Conservation (phyloP, 208 protist species). For the Crithidia mellificae region DNA sequence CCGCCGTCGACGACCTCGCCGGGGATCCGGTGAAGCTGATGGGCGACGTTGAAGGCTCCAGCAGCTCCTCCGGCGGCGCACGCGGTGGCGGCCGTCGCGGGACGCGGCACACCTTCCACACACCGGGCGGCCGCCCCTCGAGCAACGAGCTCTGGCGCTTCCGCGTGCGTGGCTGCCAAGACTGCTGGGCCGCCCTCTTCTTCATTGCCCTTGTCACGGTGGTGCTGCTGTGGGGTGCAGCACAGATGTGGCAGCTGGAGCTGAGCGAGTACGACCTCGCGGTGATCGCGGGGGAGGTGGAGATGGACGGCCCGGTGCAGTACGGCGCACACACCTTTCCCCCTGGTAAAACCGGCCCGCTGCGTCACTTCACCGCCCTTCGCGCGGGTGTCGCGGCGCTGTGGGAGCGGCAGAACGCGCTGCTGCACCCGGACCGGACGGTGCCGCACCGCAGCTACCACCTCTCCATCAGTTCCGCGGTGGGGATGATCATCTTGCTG, state of each 20-base stretch:
- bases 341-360: not conserved
- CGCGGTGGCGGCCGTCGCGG: not conserved
- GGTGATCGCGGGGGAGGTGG: slow-evolving; percentile 24
- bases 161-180: slow-evolving; percentile 53
- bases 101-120: slow-evolving; percentile 25
- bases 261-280: slow-evolving; percentile 35
- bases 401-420: slow-evolving; percentile 10
- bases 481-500: slow-evolving; percentile 14
- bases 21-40: not conserved
- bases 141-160: slow-evolving; percentile 72
- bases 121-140: slow-evolving; percentile 27
- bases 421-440: not conserved
- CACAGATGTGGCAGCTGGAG: slow-evolving; percentile 44
- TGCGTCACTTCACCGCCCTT: slow-evolving; percentile 17
- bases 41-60: slow-evolving; percentile 8
- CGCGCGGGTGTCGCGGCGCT: slow-evolving; percentile 23
- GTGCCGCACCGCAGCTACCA: not conserved
- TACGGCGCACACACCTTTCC: not conserved
- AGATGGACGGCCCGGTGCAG: slow-evolving; percentile 6
- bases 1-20: slow-evolving; percentile 1
- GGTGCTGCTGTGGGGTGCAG: slow-evolving; percentile 41
- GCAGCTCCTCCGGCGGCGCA: not conserved
- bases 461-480: slow-evolving; percentile 8
- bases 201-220: slow-evolving; percentile 36
- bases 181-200: slow-evolving; percentile 58